Percentiles rank a stretch among this genome's conserved stretches.
These are phyloP conservation scores for Ganoderma sinense DNA, from an alignment of 1,284 basidiomycete species.

Conservation along the genomic window DNA sequence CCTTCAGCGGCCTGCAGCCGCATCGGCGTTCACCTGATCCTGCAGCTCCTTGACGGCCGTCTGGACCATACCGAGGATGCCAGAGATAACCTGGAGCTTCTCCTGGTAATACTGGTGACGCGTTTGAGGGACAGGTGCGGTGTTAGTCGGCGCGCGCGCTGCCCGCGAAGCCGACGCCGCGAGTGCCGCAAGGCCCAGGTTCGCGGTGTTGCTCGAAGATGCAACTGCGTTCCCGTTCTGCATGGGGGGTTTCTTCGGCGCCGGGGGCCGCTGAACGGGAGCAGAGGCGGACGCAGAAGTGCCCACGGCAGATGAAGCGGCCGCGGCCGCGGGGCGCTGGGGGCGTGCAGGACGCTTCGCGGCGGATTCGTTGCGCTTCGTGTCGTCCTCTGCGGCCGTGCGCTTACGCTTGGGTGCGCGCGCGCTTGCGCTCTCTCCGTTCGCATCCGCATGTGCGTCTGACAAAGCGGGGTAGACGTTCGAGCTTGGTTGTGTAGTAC, in stretches of 20 bases:
- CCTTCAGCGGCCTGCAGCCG: slow-evolving; percentile 20
- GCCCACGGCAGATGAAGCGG: slow-evolving; percentile 22
- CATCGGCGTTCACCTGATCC: slow-evolving; percentile 28
- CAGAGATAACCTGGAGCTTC: slow-evolving; percentile 29
- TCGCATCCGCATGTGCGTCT: slow-evolving; percentile 21
- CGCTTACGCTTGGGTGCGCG: slow-evolving; percentile 31
- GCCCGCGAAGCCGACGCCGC: slow-evolving; percentile 30
- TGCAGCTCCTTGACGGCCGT: slow-evolving; percentile 31
- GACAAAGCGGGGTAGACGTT: slow-evolving; percentile 1
- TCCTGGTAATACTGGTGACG: slow-evolving; percentile 29
- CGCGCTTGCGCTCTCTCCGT: slow-evolving; percentile 29
- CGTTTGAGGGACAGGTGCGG: slow-evolving; percentile 10
- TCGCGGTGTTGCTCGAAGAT: slow-evolving; percentile 17
- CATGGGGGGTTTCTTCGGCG: slow-evolving; percentile 26
- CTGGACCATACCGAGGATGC: slow-evolving; percentile 33
- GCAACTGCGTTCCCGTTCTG: slow-evolving; percentile 27
- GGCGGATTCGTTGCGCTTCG: slow-evolving; percentile 28
- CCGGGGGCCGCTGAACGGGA: slow-evolving; percentile 20
- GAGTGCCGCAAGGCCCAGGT: slow-evolving; percentile 26
- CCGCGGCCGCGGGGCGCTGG: slow-evolving; percentile 22
- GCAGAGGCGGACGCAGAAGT: slow-evolving; percentile 27
- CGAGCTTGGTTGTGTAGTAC: background rate
- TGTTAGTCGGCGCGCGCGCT: slow-evolving; percentile 23
- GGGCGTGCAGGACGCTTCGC: slow-evolving; percentile 28
- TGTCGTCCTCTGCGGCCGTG: slow-evolving; percentile 26